A percentile compares a stretch with the other conserved stretches of the same genome.
Conservation (phyloP, 208 protist species). For the Trypanosomatidae sp. region DNA sequence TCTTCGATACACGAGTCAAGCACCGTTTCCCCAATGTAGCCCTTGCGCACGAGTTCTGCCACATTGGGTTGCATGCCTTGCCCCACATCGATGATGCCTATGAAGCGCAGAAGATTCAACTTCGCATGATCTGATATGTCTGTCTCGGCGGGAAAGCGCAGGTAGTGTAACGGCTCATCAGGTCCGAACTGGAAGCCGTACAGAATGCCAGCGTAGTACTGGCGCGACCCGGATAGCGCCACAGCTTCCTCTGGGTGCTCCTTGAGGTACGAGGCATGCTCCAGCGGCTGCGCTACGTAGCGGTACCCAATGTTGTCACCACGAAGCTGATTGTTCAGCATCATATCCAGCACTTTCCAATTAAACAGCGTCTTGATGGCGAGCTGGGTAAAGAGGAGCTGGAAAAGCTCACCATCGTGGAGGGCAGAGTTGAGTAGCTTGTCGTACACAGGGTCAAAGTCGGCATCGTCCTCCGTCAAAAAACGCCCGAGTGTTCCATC, state of each 20-base stretch:
- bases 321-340: slow-evolving; percentile 84
- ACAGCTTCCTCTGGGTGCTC: slow-evolving; percentile 13
- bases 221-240: slow-evolving; percentile 6
- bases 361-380: slow-evolving; percentile 67
- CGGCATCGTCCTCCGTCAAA: slow-evolving; percentile 65
- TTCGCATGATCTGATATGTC: not conserved
- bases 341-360: slow-evolving; percentile 79
- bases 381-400: slow-evolving; percentile 84
- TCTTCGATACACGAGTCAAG: slow-evolving; percentile 82
- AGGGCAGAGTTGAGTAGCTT: slow-evolving; percentile 74
- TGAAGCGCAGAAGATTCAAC: slow-evolving; percentile 44
- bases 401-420: slow-evolving; percentile 73
- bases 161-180: slow-evolving; percentile 44
- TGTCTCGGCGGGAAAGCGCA: slow-evolving; percentile 56
- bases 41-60: slow-evolving; percentile 38
- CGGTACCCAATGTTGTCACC: slow-evolving; percentile 86
- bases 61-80: slow-evolving; percentile 79
- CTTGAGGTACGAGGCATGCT: slow-evolving; percentile 9
- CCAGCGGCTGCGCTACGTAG: slow-evolving; percentile 25
- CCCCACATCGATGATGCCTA: slow-evolving; percentile 85
- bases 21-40: slow-evolving; percentile 74
- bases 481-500: slow-evolving; percentile 87
- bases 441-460: slow-evolving; percentile 86
- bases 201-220: slow-evolving; percentile 63
- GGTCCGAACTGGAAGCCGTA: slow-evolving; percentile 46